Conservation (phyloP, 768 basidiomycete genomes). For the Wakefieldia striispora region DNA sequence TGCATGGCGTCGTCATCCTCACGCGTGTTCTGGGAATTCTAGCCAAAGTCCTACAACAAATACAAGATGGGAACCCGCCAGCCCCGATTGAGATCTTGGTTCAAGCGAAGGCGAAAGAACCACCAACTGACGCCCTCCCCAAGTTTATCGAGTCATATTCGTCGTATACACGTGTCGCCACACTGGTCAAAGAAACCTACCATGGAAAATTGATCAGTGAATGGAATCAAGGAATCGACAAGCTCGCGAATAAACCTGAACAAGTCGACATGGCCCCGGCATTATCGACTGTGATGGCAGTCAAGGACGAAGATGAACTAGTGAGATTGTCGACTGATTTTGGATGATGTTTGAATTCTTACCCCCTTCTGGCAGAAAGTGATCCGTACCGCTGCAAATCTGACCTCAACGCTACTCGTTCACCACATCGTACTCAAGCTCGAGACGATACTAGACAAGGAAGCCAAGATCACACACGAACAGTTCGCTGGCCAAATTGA, state of each 20-base stretch:
- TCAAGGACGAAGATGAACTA: constrained; percentile 90
- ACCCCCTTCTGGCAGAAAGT: constrained; percentile 55
- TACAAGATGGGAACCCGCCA: constrained; percentile 52
- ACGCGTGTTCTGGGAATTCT: constrained; percentile 12
- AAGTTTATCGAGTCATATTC: constrained; percentile 63
- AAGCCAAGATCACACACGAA: constrained; percentile 88
- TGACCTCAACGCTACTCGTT: constrained; percentile 83
- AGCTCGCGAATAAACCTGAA: constrained; percentile 61
- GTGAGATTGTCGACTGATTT: constrained; percentile 45
- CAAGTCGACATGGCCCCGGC: constrained; percentile 75
- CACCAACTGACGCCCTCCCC: constrained; percentile 68
- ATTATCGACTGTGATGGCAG: constrained; percentile 75
- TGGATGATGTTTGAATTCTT: constrained; percentile 3
- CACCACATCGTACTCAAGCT: constrained; percentile 86
- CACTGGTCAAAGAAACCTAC: constrained; percentile 78
- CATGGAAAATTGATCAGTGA: constrained; percentile 84
- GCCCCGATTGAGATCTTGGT: constrained; percentile 75
- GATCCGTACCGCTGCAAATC: constrained; percentile 65
- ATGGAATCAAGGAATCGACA: constrained; percentile 69
- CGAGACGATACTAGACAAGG: constrained; percentile 88
- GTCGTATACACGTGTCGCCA: constrained; percentile 65
- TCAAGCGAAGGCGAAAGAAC: constrained; percentile 79
- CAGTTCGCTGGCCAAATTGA: constrained; percentile 84
- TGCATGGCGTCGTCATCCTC: constrained; percentile 6
- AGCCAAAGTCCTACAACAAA: constrained; percentile 87